Base-by-base conservation (phyloP, 208 protist species). In the Leishmania aethiopica region DNA sequence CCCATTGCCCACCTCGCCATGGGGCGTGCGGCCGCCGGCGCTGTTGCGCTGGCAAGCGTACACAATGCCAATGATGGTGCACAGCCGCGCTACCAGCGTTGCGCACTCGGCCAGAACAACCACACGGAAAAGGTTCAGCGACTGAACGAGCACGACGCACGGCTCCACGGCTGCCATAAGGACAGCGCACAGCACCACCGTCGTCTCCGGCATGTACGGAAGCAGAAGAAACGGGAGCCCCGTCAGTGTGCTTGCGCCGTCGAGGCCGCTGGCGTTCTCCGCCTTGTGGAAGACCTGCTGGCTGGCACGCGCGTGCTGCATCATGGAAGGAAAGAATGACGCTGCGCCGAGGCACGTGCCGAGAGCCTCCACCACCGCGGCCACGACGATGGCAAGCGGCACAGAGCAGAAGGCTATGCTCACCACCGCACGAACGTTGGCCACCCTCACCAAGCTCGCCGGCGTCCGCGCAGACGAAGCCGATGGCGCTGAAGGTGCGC, bases 101-200 rank as follows among this genome's bases (percentile, higher is more conserved):
- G 80, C 82, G 69, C 88, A 95, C 86, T 97, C 92, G 11, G 94
- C 90, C 13, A 94, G 35, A 28, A 97, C 90, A 11, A 95, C 85
- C 17, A 88, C 79, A 32, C 88, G 88, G 47, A 93, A 92, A 57
- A 92, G 75, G 77, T 95, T 90, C 28, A 96, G 88, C 2, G 89
- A 91, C 66, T 93, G 88, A 51, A 89, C 84, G 40, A 97, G 79
- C n/a, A 90, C 87, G 25, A 97, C 59, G 77, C 87, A 92, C 49
- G 94, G 94, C 80, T 97, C 92, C 28, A 86, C 84, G 15, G 86
- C 53, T 11, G 92, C 84, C 67, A 80, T 84, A 57, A 92, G 62
- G 5, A 92, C 32, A 8, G 92, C 73, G 64, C 91, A 92, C 37
- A 81, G 57, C 73, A 84, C 84, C 69, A 95, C 82, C 35, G 92